Base-by-base conservation (phyloP, 352 stramenopile species). In the Phytopythium oedochilum region DNA sequence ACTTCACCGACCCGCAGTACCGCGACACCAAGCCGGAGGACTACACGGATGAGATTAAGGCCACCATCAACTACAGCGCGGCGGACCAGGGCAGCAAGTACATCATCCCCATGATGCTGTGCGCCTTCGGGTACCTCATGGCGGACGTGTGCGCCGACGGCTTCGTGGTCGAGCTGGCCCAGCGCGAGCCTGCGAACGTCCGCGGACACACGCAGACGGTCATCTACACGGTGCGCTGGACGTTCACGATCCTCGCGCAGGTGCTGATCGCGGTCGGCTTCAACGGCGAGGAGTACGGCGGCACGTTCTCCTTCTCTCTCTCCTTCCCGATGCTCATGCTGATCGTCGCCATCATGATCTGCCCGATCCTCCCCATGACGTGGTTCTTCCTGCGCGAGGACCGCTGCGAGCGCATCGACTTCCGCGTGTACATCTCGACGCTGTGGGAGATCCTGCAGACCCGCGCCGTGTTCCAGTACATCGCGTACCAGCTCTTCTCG, bases 361-460 rank as follows among this genome's bases (percentile, higher is more conserved):
- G 46, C 12, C 66, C 70, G 6, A 75, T 74, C 26, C 20, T 81
- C 25, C 71, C 71, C 0, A 15, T 72, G 12, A 81, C 71, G 14
- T 81, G 71, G 71, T 53, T 71, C 35, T 72, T 71, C 50, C 73
- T 81, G 43, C 58, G 63, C 32, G 71, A 81, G 39, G 68, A 79
- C 22, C 53, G 57, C n/a, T 51, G 56, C 10, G 39, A 51, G 17
- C 55, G 54, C 45, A 73, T 66, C 58, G 64, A 57, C 46, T 73
- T 77, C 60, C 65, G 61, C 25, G 57, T 74, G 32, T 81, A 79
- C 64, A 73, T 80, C 53, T 62, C 59, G 38, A 63, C 70, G 23
- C 55, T 86, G 23, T 86, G 70, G 71, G 68, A 80, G 32, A 66
- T 78, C 28, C 42, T 81, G 47, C 61, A 77, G 53, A 80, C 63